These are phyloP conservation scores for Cutaneotrichosporon curvatum DNA, from an alignment of 1,284 basidiomycete species.

Conservation along the genomic window DNA sequence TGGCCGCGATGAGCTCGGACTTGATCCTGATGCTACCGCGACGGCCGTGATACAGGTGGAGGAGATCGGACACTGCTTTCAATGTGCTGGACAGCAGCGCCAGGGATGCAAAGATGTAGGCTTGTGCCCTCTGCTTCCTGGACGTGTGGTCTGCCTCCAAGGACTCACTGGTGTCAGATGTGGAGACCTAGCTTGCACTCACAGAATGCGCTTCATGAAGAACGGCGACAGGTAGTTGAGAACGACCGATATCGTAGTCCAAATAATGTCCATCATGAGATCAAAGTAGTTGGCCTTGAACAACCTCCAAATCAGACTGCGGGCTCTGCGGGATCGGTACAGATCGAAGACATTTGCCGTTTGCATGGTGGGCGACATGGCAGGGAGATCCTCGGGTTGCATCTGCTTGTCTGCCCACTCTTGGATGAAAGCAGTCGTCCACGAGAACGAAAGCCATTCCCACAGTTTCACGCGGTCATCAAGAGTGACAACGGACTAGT, in stretches of 20 bases:
- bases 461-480: slow-evolving; percentile 70
- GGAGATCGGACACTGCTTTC: slow-evolving; percentile 64
- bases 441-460: slow-evolving; percentile 70
- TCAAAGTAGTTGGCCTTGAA: slow-evolving; percentile 66
- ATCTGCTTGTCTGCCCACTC: slow-evolving; percentile 58
- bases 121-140: slow-evolving; percentile 27
- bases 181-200: not conserved
- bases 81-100: slow-evolving; percentile 56
- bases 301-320: slow-evolving; percentile 58
- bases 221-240: slow-evolving; percentile 56
- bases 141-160: not conserved
- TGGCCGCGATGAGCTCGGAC: slow-evolving; percentile 64
- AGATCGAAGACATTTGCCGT: slow-evolving; percentile 60
- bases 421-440: slow-evolving; percentile 61
- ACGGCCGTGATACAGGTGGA: slow-evolving; percentile 70
- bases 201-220: slow-evolving; percentile 48
- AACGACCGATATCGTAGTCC: slow-evolving; percentile 59
- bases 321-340: slow-evolving; percentile 39
- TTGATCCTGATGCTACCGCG: slow-evolving; percentile 64
- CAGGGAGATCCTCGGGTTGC: slow-evolving; percentile 63
- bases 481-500: not conserved
- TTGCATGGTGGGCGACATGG: slow-evolving; percentile 61
- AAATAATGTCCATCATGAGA: slow-evolving; percentile 58
- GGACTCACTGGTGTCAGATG: slow-evolving; percentile 2
- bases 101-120: slow-evolving; percentile 65